These are phyloP conservation scores for Pyrenula aspistea DNA, from an alignment of 495 filamentous ascomycete genomes.

Conservation along the genomic window DNA sequence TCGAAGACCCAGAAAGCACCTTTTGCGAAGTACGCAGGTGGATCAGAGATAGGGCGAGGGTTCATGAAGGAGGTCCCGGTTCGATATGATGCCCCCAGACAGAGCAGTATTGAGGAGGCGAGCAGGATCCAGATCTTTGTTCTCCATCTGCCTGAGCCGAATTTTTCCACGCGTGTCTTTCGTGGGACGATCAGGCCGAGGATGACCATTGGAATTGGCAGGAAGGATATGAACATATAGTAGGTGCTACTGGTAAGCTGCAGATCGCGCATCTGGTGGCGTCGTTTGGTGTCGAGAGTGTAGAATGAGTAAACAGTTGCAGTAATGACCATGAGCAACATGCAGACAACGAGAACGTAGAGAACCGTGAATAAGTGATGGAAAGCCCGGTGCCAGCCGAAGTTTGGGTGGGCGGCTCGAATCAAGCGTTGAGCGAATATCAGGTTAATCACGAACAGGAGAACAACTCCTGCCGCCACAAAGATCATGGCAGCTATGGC, in stretches of 20 bases:
- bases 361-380: constrained; percentile 39
- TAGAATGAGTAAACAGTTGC: constrained; percentile 53
- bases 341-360: constrained; percentile 46
- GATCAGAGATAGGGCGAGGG: constrained; percentile 34
- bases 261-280: constrained; percentile 43
- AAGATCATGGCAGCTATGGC: constrained; percentile 66
- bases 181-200: constrained; percentile 40
- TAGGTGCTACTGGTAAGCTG: constrained; percentile 57
- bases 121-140: constrained; percentile 55
- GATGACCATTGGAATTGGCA: constrained; percentile 55
- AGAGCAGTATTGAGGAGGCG: constrained; percentile 39
- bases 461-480: constrained; percentile 60
- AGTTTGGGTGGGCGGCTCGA: constrained; percentile 54
- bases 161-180: constrained; percentile 43
- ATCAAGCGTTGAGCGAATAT: constrained; percentile 68
- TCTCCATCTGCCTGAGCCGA: constrained; percentile 55
- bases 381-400: constrained; percentile 52
- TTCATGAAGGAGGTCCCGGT: constrained; percentile 43
- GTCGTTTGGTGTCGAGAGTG: constrained; percentile 40
- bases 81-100: constrained; percentile 61
- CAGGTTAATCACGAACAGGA: constrained; percentile 75
- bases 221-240: constrained; percentile 57
- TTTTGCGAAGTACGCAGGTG: constrained; percentile 56
- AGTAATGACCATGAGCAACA: constrained; percentile 59
- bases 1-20: constrained; percentile 72